Percentiles rank a stretch among this genome's conserved stretches.
Conservation (phyloP, 208 protist species). For the Leishmania major region DNA sequence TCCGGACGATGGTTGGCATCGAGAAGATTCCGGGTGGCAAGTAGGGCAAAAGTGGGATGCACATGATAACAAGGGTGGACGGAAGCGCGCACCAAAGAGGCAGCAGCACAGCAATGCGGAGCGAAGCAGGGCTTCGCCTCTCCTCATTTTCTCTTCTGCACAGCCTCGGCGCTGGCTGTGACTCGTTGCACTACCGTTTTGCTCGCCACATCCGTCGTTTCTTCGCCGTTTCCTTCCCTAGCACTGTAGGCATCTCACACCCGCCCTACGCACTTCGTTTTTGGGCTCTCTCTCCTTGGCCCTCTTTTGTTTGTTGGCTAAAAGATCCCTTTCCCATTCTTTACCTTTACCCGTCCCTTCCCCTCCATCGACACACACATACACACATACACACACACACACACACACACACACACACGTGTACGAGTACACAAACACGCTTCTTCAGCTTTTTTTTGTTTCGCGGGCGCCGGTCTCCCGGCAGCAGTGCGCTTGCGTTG, state of each 20-base stretch:
- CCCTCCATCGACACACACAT: background rate
- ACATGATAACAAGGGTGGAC: background rate
- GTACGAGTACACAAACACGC: background rate
- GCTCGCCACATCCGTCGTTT: background rate
- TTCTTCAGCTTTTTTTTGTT: background rate
- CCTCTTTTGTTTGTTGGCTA: background rate
- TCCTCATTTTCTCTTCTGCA: background rate
- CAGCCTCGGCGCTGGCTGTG: background rate
- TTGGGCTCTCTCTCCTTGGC: background rate
- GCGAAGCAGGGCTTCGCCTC: background rate
- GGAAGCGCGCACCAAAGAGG: background rate
- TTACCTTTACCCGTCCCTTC: background rate
- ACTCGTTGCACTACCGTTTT: background rate
- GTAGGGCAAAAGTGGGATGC: slow-evolving; percentile 7
- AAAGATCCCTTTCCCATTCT: background rate
- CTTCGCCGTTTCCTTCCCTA: background rate
- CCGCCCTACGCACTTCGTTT: background rate
- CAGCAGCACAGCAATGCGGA: background rate
- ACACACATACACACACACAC: background rate
- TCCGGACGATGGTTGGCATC: slow-evolving; percentile 58
- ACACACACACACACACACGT: background rate
- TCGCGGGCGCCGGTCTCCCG: background rate
- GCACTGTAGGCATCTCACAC: background rate
- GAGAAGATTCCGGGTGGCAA: slow-evolving; percentile 38
- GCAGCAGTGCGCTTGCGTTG: background rate